Evolutionary conservation across 495 filamentous ascomycete species (phyloP).

Genomic region (Podospora tetraspora): DNA sequence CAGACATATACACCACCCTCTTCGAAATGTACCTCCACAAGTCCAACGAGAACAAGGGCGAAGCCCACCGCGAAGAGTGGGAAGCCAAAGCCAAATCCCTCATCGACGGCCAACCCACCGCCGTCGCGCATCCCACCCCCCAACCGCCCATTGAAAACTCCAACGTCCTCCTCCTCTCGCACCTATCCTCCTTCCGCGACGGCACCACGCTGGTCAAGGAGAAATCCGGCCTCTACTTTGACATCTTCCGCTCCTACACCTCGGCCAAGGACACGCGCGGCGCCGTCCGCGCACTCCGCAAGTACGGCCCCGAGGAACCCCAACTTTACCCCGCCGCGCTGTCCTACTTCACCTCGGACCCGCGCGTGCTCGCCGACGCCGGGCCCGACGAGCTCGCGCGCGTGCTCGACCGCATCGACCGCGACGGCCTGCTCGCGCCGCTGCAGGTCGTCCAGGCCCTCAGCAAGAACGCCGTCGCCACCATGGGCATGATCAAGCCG

Average conservation of each 20-base stretch:
- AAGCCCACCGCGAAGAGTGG: slow-evolving; percentile 68
- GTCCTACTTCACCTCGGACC: slow-evolving; percentile 85
- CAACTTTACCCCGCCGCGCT: slow-evolving; percentile 90
- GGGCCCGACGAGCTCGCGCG: slow-evolving; percentile 73
- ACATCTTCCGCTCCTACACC: slow-evolving; percentile 96
- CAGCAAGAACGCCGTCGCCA: slow-evolving; percentile 60
- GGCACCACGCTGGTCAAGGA: slow-evolving; percentile 91
- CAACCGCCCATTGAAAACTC: slow-evolving; percentile 86
- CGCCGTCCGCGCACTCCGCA: slow-evolving; percentile 78
- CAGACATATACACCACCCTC: slow-evolving; percentile 87
- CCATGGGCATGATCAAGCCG: slow-evolving; percentile 93
- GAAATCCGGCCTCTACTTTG: slow-evolving; percentile 83
- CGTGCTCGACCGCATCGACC: slow-evolving; percentile 80
- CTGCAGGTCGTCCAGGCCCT: slow-evolving; percentile 95
- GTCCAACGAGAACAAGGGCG: slow-evolving; percentile 65
- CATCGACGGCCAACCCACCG: slow-evolving; percentile 52
- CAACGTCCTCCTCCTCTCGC: slow-evolving; percentile 86
- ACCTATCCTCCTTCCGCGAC: slow-evolving; percentile 83
- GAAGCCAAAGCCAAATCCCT: slow-evolving; percentile 84
- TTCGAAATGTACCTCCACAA: slow-evolving; percentile 98
- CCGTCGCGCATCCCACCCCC: not conserved
- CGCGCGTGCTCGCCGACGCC: slow-evolving; percentile 75
- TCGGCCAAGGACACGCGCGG: slow-evolving; percentile 87
- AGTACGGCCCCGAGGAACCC: slow-evolving; percentile 89
- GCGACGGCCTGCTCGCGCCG: slow-evolving; percentile 88